Conservation (phyloP, 345 rosid genomes). For the Cardamine occulta region DNA sequence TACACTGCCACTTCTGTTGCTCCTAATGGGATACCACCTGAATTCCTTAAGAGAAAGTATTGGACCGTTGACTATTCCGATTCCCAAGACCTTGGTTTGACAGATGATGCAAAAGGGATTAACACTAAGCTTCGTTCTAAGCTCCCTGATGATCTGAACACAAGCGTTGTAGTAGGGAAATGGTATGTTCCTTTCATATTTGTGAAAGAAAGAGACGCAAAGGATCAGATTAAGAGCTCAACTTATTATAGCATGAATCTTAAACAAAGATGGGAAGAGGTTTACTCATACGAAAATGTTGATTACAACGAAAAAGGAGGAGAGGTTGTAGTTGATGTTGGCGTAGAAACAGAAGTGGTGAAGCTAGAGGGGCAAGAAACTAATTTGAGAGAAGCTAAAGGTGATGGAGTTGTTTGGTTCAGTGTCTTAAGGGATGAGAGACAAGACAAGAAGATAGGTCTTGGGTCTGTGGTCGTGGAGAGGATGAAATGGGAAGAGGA, state of each 20-base stretch:
- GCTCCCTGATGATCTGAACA: constrained; percentile 46
- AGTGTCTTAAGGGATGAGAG: constrained; percentile 22
- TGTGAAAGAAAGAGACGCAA: constrained; percentile 46
- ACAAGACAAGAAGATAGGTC: constrained; percentile 45
- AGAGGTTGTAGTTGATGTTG: constrained; percentile 41
- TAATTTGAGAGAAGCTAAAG: background rate
- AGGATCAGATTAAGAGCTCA: constrained; percentile 49
- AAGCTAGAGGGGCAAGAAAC: constrained; percentile 44
- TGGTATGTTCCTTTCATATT: constrained; percentile 81
- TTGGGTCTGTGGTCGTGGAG: constrained; percentile 55
- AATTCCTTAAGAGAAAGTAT: constrained; percentile 42
- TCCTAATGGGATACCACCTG: constrained; percentile 54
- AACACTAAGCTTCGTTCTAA: constrained; percentile 42
- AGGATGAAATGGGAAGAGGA: constrained; percentile 70
- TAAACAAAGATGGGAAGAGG: constrained; percentile 63
- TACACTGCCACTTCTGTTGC: constrained; percentile 53
- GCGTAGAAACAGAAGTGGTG: constrained; percentile 44
- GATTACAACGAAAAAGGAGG: background rate
- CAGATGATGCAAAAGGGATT: constrained; percentile 63
- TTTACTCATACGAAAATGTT: constrained; percentile 44
- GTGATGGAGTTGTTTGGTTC: constrained; percentile 56
- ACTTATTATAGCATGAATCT: constrained; percentile 61
- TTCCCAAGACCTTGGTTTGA: constrained; percentile 37
- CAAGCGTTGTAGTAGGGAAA: constrained; percentile 51
- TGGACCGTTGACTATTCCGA: constrained; percentile 48